A percentile compares a stretch with the other conserved stretches of the same genome.
Evolutionary conservation across 2,329 filamentous ascomycete genomes (phyloP).

Genomic region (Nemania sp.): DNA sequence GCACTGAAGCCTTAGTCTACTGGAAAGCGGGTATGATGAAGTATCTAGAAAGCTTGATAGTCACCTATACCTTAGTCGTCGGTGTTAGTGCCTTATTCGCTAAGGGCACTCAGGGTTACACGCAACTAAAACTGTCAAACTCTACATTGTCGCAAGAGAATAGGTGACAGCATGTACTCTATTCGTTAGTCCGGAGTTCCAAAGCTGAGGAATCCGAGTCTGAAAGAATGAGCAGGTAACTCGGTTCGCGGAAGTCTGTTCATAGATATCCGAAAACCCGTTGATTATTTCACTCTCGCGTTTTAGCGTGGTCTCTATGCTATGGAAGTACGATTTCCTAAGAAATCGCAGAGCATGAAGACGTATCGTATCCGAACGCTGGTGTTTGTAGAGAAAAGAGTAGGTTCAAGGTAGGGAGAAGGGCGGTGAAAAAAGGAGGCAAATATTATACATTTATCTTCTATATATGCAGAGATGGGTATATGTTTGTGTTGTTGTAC

Average conservation of each 20-base stretch:
- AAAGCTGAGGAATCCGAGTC: slow-evolving; percentile 69
- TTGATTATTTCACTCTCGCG: slow-evolving; percentile 65
- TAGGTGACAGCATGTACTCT: slow-evolving; percentile 64
- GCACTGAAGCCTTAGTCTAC: too few species aligned
- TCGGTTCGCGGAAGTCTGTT: slow-evolving; percentile 38
- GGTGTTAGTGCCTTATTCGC: background rate
- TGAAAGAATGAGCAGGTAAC: slow-evolving; percentile 68
- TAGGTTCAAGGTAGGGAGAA: background rate
- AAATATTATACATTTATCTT: slow-evolving; percentile 39
- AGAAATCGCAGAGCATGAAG: slow-evolving; percentile 59
- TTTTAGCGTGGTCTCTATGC: slow-evolving; percentile 69
- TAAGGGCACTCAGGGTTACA: background rate
- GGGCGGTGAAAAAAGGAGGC: background rate
- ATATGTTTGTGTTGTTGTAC: slow-evolving; percentile 53
- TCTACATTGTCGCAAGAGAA: background rate
- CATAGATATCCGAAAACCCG: slow-evolving; percentile 42
- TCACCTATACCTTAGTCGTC: background rate
- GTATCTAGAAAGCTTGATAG: background rate
- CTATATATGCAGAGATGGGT: slow-evolving; percentile 53
- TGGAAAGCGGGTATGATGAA: background rate
- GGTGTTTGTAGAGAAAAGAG: slow-evolving; percentile 15
- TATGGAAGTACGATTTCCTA: slow-evolving; percentile 53
- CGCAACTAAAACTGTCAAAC: background rate
- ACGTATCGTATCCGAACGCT: slow-evolving; percentile 76
- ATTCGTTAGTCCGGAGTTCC: slow-evolving; percentile 73